phyloP scores from a whole-genome alignment of 768 basidiomycete species.

The Hericium alpestre region DNA sequence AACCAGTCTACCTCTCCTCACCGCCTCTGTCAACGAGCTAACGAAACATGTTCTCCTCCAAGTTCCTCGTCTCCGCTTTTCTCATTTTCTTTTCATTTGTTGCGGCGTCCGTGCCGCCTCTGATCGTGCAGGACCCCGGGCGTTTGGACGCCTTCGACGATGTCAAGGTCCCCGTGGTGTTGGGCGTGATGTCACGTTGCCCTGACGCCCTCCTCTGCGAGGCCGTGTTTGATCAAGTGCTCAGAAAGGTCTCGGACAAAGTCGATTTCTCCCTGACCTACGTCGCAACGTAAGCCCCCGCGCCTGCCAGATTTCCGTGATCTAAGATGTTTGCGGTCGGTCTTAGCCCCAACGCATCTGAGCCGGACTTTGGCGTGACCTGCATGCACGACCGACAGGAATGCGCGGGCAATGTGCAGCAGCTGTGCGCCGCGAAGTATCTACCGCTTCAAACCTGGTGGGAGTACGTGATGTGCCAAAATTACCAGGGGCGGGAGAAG shows the following conservation, averaged over 20 bases:
- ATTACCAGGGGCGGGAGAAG: conserved; percentile 48
- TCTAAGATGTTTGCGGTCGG: no score
- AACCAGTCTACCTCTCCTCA: no score
- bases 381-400: conserved; percentile 77
- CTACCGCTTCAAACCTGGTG: conserved; percentile 55
- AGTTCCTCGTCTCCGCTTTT: not conserved
- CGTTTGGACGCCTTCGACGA: conserved; percentile 1
- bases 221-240: conserved; percentile 59
- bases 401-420: conserved; percentile 82
- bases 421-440: conserved; percentile 69
- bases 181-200: conserved; percentile 63
- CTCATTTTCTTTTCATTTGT: not conserved
- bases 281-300: conserved; percentile 50
- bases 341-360: conserved; percentile 42
- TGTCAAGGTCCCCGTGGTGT: conserved; percentile 37
- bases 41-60: not conserved
- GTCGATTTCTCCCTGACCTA: conserved; percentile 63
- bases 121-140: conserved; percentile 4
- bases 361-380: conserved; percentile 62
- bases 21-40: not conserved
- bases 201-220: conserved; percentile 83
- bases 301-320: conserved; percentile 5
- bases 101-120: not conserved
- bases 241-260: conserved; percentile 50
- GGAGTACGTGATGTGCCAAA: conserved; percentile 76